Conservation (phyloP, 768 basidiomycete species). For the Rhodocollybia butyracea region DNA sequence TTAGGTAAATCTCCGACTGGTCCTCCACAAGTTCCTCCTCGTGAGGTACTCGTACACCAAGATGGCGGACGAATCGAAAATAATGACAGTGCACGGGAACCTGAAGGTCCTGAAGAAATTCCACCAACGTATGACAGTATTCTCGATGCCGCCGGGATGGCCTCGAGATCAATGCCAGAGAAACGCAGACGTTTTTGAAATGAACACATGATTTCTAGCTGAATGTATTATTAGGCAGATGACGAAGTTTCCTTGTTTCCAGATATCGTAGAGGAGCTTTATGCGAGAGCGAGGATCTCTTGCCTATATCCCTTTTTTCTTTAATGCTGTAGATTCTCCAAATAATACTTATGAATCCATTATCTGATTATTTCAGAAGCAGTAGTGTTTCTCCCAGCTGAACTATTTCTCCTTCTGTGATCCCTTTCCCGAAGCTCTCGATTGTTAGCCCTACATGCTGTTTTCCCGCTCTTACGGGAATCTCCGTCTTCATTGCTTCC, state of each 20-base stretch:
- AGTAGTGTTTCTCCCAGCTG: slow-evolving; percentile 45
- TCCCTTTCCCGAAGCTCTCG: slow-evolving; percentile 32
- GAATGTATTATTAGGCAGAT: background rate
- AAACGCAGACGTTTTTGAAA: background rate
- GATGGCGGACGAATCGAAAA: slow-evolving; percentile 3
- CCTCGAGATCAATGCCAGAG: background rate
- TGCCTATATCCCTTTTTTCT: background rate
- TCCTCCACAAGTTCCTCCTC: background rate
- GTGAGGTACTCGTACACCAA: slow-evolving; percentile 2
- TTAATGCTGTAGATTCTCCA: background rate
- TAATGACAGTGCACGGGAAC: background rate
- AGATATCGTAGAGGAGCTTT: too few relatives aligned
- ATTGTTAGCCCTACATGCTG: slow-evolving; percentile 43
- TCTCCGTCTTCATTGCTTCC: slow-evolving; percentile 68
- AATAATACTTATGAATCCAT: background rate
- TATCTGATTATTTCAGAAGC: slow-evolving; percentile 18
- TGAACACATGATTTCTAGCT: background rate
- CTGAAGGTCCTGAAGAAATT: slow-evolving; percentile 3
- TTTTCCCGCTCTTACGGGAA: slow-evolving; percentile 44
- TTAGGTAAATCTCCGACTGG: background rate
- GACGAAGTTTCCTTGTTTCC: too few relatives aligned
- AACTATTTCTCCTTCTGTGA: slow-evolving; percentile 42
- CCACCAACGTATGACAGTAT: slow-evolving; percentile 3
- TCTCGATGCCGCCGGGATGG: slow-evolving; percentile 1
- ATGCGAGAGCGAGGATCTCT: too few relatives aligned